These are phyloP conservation scores for Epichloe brachyelytri DNA, from an alignment of 2,329 filamentous ascomycete genomes.

Conservation along the genomic window DNA sequence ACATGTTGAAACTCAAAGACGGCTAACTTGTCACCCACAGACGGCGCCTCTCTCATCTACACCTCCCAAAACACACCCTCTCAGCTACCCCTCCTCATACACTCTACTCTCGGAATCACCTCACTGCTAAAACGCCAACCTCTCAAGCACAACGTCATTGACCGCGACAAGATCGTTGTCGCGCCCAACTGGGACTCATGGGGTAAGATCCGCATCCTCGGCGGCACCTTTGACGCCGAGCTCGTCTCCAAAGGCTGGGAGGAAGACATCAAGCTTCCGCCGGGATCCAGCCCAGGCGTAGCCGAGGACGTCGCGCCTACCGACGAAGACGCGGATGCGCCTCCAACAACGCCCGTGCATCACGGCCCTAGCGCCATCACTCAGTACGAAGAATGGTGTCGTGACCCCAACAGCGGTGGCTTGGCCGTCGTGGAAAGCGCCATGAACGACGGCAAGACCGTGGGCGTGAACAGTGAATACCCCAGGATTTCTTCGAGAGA, in stretches of 20 bases:
- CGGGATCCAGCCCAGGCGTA: conserved; percentile 13
- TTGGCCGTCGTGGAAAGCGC: conserved; percentile 26
- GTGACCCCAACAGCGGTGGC: conserved; percentile 55
- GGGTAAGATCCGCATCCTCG: conserved; percentile 88
- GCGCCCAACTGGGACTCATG: conserved; percentile 97
- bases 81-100: conserved; percentile 65
- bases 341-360: neutral
- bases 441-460: conserved; percentile 22
- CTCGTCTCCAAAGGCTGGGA: conserved; percentile 75
- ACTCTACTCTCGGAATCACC: conserved; percentile 76
- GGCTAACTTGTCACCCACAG: conserved; percentile 26
- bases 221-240: conserved; percentile 88
- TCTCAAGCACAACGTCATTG: conserved; percentile 82
- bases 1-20: too few species aligned
- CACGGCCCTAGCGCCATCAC: conserved; percentile 43
- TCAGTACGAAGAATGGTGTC: conserved; percentile 68
- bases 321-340: conserved; percentile 11
- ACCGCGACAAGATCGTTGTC: conserved; percentile 85
- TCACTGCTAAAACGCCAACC: conserved; percentile 67
- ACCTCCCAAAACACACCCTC: conserved; percentile 65
- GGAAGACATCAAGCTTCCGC: conserved; percentile 57
- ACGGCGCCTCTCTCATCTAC: conserved; percentile 76
- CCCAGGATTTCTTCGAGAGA: conserved; percentile 61
- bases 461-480: conserved; percentile 36
- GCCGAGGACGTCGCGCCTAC: conserved; percentile 13